Evolutionary conservation across 768 basidiomycete genomes (phyloP).

Genomic region (Kwoniella mangroviensis): DNA sequence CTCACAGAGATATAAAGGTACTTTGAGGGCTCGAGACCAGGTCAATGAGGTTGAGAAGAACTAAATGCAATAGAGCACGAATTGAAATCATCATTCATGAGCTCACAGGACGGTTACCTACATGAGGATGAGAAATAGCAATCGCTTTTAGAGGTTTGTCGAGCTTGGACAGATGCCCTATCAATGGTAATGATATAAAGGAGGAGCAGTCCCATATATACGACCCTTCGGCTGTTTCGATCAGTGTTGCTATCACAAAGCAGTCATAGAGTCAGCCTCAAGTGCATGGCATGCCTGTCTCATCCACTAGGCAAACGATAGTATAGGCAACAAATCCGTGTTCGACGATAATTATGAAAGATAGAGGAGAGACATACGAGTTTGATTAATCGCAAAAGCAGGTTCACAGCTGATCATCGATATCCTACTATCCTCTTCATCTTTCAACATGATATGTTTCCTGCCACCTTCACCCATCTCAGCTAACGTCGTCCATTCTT

Average conservation of each 20-base stretch:
- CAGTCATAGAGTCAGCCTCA: neutral
- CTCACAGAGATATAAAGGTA: constrained; percentile 48
- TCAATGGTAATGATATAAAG: constrained; percentile 38
- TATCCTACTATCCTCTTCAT: constrained; percentile 49
- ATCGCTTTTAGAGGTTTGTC: constrained; percentile 50
- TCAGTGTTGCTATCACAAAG: constrained; percentile 41
- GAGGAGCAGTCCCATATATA: constrained; percentile 57
- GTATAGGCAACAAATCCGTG: too few relatives aligned
- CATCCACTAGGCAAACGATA: too few relatives aligned
- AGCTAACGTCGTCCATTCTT: constrained; percentile 48
- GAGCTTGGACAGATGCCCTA: constrained; percentile 34
- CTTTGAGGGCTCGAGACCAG: constrained; percentile 49
- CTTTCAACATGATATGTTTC: constrained; percentile 37
- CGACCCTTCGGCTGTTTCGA: constrained; percentile 47
- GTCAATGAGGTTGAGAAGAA: constrained; percentile 55
- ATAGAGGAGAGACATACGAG: constrained; percentile 39
- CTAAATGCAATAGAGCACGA: constrained; percentile 18
- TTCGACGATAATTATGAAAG: neutral
- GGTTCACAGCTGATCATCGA: constrained; percentile 47
- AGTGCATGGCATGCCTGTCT: too few relatives aligned
- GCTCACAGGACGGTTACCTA: constrained; percentile 19
- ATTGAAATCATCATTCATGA: neutral
- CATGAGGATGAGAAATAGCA: constrained; percentile 56
- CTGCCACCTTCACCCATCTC: constrained; percentile 30
- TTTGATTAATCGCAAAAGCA: constrained; percentile 53